phyloP scores from a whole-genome alignment of 257 asterid genomes.

The Gardenia jasminoides region DNA sequence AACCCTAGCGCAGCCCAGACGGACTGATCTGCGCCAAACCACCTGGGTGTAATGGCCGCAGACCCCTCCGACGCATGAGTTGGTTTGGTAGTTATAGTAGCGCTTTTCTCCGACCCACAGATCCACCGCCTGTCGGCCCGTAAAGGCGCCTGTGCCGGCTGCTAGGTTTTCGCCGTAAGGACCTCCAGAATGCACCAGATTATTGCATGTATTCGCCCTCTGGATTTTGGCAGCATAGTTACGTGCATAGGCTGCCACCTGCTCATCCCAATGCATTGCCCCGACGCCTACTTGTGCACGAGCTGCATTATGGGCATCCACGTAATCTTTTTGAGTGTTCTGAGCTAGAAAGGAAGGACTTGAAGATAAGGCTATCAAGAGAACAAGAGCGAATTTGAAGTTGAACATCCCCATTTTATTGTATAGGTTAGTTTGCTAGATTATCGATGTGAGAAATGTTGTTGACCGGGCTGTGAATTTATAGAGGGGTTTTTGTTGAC shows the following conservation, averaged over 20 bases:
- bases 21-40: slow-evolving; percentile 24
- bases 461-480: background rate
- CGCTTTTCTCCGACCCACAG: slow-evolving; percentile 27
- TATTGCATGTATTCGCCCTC: slow-evolving; percentile 11
- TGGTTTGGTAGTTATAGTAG: slow-evolving; percentile 9
- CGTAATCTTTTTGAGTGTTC: slow-evolving; percentile 23
- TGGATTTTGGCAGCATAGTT: slow-evolving; percentile 18
- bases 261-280: slow-evolving; percentile 41
- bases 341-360: slow-evolving; percentile 23
- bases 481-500: background rate
- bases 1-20: slow-evolving; percentile 40
- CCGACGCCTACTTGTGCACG: slow-evolving; percentile 30
- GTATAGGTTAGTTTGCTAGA: too few species aligned
- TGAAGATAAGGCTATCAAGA: background rate
- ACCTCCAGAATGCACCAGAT: background rate
- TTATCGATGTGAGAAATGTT: background rate
- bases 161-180: slow-evolving; percentile 17
- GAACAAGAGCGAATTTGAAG: background rate
- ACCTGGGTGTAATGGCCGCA: slow-evolving; percentile 45
- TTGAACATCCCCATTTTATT: background rate
- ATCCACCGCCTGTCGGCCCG: slow-evolving; percentile 16
- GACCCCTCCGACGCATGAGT: slow-evolving; percentile 18
- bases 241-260: slow-evolving; percentile 37
- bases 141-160: slow-evolving; percentile 17
- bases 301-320: slow-evolving; percentile 37